Percentiles rank a stretch among this genome's conserved stretches.
These are phyloP conservation scores for Botrytis porri DNA, from an alignment of 2,329 filamentous ascomycete genomes.

Conservation along the genomic window DNA sequence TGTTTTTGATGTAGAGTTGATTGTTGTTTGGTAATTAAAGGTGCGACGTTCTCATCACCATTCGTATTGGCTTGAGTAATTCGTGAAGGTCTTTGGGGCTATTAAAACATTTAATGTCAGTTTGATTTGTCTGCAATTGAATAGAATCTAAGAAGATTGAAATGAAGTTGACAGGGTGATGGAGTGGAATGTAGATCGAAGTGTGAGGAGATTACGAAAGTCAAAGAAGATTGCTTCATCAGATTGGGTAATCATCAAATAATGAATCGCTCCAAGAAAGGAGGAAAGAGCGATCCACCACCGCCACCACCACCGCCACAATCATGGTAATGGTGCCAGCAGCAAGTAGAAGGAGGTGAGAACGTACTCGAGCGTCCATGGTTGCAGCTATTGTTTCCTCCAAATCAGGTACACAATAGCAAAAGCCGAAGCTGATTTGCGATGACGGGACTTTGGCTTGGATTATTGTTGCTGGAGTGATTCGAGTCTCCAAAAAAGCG, in stretches of 20 bases:
- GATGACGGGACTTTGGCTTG: neutral
- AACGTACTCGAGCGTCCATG: conserved; percentile 45
- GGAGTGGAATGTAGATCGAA: conserved; percentile 24
- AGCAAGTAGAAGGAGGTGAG: conserved; percentile 5
- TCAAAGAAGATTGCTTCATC: conserved; percentile 7
- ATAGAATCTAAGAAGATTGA: conserved; percentile 21
- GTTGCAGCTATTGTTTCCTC: conserved; percentile 14
- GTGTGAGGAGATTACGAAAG: conserved; percentile 15
- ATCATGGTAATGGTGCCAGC: neutral
- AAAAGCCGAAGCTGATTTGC: conserved; percentile 4
- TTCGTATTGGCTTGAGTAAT: conserved; percentile 56
- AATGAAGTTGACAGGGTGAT: conserved; percentile 28
- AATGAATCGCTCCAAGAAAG: neutral
- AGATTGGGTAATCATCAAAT: neutral
- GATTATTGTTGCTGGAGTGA: neutral
- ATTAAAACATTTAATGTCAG: conserved; percentile 35
- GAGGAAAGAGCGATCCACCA: conserved; percentile 14
- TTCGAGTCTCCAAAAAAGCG: neutral
- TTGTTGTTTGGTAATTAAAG: conserved; percentile 51
- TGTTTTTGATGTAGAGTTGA: conserved; percentile 67
- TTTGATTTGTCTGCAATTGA: conserved; percentile 18
- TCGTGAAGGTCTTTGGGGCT: conserved; percentile 69
- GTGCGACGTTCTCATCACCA: conserved; percentile 67
- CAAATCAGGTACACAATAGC: neutral
- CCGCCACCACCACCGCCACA: neutral